These are phyloP conservation scores for Wakefieldia striispora DNA, from an alignment of 768 basidiomycete species.

Conservation along the genomic window DNA sequence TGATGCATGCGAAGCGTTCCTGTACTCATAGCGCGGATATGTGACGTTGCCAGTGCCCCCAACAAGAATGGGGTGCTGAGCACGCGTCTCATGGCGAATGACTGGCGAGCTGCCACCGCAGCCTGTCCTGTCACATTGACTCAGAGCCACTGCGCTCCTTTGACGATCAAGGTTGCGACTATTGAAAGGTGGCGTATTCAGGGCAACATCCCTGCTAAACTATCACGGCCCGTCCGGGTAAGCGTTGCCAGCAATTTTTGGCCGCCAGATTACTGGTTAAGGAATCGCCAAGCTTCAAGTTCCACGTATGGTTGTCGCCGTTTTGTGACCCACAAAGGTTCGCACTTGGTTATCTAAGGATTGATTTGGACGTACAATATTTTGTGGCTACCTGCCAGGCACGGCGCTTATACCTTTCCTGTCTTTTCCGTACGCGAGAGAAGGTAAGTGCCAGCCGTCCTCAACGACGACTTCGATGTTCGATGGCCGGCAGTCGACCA, in stretches of 20 bases:
- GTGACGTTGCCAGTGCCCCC: conserved; percentile 25
- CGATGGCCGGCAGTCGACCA: conserved; percentile 13
- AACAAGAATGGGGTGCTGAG: conserved; percentile 11
- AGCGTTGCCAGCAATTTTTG: conserved; percentile 1
- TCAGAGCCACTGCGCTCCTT: conserved; percentile 7
- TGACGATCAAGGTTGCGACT: conserved; percentile 17
- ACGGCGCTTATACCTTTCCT: conserved; percentile 13
- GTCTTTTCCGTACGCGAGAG: conserved; percentile 6
- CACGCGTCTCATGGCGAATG: conserved; percentile 18
- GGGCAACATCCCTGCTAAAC: conserved; percentile 21
- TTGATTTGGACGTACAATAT: background rate
- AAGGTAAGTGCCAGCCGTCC: conserved; percentile 7
- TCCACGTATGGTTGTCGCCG: conserved; percentile 10
- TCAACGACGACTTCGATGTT: conserved; percentile 4
- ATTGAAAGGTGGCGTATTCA: conserved; percentile 21
- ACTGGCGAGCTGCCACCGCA: conserved; percentile 26
- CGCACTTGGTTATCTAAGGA: conserved; percentile 10
- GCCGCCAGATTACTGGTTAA: conserved; percentile 1
- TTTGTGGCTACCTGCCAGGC: conserved; percentile 16
- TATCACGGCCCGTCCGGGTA: conserved; percentile 12
- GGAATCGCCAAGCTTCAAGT: background rate
- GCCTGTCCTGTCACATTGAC: conserved; percentile 18
- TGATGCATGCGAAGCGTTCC: conserved; percentile 28
- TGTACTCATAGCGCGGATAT: conserved; percentile 11
- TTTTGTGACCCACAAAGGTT: conserved; percentile 8